Evolutionary conservation across 768 basidiomycete species (phyloP).

Genomic region (Tulasnella calospora): DNA sequence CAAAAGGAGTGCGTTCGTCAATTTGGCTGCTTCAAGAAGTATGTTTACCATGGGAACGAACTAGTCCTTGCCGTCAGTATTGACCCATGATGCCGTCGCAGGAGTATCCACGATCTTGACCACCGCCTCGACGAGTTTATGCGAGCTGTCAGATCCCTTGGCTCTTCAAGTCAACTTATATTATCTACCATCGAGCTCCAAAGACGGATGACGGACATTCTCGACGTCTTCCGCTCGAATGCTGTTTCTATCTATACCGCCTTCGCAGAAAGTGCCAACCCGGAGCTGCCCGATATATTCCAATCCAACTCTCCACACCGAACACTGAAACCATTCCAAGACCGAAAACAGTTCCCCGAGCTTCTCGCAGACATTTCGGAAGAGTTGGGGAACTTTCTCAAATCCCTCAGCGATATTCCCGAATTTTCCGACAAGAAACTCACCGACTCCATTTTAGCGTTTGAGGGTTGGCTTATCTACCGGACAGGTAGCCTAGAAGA

Average conservation of each 20-base stretch:
- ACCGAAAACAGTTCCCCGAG: constrained; percentile 45
- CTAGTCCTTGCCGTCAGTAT: background rate
- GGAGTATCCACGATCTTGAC: constrained; percentile 58
- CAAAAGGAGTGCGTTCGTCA: constrained; percentile 61
- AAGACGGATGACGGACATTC: constrained; percentile 59
- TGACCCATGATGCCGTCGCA: constrained; percentile 31
- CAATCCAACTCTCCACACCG: background rate
- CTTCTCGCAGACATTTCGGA: constrained; percentile 45
- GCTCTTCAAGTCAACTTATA: constrained; percentile 70
- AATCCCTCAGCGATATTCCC: constrained; percentile 71
- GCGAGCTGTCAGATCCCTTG: constrained; percentile 71
- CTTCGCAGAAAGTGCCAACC: constrained; percentile 41
- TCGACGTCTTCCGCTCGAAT: constrained; percentile 68
- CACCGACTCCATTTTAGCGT: constrained; percentile 59
- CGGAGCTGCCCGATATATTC: constrained; percentile 38
- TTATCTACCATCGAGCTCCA: constrained; percentile 69
- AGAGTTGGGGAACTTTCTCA: constrained; percentile 61
- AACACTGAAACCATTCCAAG: constrained; percentile 34
- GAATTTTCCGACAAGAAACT: constrained; percentile 64
- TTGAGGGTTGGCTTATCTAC: constrained; percentile 69
- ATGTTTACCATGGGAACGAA: constrained; percentile 20
- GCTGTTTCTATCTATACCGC: constrained; percentile 64
- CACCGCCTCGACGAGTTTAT: constrained; percentile 72
- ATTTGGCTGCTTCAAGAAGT: constrained; percentile 63
- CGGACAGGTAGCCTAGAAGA: constrained; percentile 67